Evolutionary conservation across 1,284 basidiomycete genomes (phyloP).

Genomic region (Phlebopus sp.): DNA sequence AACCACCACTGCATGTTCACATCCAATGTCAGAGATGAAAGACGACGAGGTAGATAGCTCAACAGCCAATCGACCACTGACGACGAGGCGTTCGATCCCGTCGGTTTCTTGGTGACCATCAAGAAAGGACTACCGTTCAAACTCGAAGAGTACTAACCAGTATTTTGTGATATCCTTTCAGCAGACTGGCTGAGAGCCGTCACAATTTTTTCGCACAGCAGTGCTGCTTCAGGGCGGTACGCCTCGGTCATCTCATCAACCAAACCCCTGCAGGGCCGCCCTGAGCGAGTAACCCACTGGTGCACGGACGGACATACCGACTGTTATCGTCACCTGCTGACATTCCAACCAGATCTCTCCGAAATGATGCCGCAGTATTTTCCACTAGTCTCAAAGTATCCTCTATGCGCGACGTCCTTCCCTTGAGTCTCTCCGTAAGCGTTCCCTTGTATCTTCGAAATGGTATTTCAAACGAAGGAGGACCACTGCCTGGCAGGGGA

Average conservation of each 20-base stretch:
- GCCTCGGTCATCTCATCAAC: slow-evolving; percentile 37
- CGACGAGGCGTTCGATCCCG: slow-evolving; percentile 33
- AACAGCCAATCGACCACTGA: slow-evolving; percentile 42
- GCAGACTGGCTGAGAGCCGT: slow-evolving; percentile 37
- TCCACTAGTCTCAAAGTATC: slow-evolving; percentile 58
- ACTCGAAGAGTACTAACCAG: slow-evolving; percentile 30
- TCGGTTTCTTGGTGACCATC: slow-evolving; percentile 21
- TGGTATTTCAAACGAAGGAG: slow-evolving; percentile 39
- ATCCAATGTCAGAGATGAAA: slow-evolving; percentile 46
- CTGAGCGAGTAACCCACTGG: background rate
- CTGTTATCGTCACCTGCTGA: slow-evolving; percentile 34
- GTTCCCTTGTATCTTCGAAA: slow-evolving; percentile 57
- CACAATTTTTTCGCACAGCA: slow-evolving; percentile 40
- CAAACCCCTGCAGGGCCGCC: slow-evolving; percentile 38
- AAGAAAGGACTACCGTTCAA: background rate
- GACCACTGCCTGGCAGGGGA: slow-evolving; percentile 39
- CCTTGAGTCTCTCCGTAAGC: slow-evolving; percentile 55
- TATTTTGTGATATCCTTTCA: slow-evolving; percentile 29
- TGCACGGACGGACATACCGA: slow-evolving; percentile 17
- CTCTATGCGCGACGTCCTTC: slow-evolving; percentile 58
- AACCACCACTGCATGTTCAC: slow-evolving; percentile 33
- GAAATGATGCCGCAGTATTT: slow-evolving; percentile 49
- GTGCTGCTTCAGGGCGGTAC: slow-evolving; percentile 50
- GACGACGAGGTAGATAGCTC: slow-evolving; percentile 41
- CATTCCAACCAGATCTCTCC: slow-evolving; percentile 52